Evolutionary conservation across 2,329 filamentous ascomycete species (phyloP).

Genomic region (Phyllosticta citriasiana): DNA sequence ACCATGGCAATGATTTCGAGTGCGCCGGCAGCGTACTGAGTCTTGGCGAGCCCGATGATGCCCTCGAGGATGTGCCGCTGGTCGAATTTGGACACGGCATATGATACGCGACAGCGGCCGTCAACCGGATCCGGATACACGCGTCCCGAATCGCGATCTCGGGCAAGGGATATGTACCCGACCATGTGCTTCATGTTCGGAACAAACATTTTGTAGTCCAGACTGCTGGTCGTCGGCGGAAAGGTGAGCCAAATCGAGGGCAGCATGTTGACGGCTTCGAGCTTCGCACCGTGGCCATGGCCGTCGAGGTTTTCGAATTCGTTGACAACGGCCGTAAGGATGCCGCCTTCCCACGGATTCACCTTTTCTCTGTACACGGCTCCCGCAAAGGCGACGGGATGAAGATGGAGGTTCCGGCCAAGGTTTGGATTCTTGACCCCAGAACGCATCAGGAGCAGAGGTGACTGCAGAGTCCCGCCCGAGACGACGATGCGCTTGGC

Average conservation of each 20-base stretch:
- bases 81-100: slow-evolving; percentile 55
- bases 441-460: slow-evolving; percentile 65
- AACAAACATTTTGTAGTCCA: slow-evolving; percentile 62
- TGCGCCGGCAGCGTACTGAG: slow-evolving; percentile 70
- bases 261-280: slow-evolving; percentile 69
- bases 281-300: slow-evolving; percentile 69
- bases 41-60: slow-evolving; percentile 59
- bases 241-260: slow-evolving; percentile 55
- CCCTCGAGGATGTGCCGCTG: slow-evolving; percentile 62
- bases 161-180: slow-evolving; percentile 61
- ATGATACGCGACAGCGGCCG: slow-evolving; percentile 52
- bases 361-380: slow-evolving; percentile 62
- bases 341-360: slow-evolving; percentile 56
- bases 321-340: slow-evolving; percentile 67
- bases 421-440: slow-evolving; percentile 74
- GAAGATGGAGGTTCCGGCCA: slow-evolving; percentile 70
- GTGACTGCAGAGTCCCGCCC: slow-evolving; percentile 65
- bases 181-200: slow-evolving; percentile 60
- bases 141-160: slow-evolving; percentile 65
- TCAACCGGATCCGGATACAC: slow-evolving; percentile 61
- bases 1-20: slow-evolving; percentile 64
- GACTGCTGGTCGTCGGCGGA: slow-evolving; percentile 56
- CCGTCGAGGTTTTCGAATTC: slow-evolving; percentile 75
- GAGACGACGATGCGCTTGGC: slow-evolving; percentile 76
- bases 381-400: slow-evolving; percentile 52